phyloP scores from a whole-genome alignment of 1,284 basidiomycete genomes.

The Schizopora paradoxa region DNA sequence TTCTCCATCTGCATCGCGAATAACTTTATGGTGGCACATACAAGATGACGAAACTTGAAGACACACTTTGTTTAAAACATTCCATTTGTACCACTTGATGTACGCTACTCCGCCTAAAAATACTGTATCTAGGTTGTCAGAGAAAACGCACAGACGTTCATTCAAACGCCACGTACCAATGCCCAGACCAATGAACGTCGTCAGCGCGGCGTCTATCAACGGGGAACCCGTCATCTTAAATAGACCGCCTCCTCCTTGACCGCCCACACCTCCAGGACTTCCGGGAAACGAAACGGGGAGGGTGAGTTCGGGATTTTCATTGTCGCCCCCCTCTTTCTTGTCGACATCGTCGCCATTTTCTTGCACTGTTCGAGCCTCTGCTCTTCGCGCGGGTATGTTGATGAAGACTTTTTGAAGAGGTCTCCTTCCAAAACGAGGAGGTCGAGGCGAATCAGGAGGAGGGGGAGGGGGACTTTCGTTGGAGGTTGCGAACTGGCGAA shows the following conservation, averaged over 20 bases:
- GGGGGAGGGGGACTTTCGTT: too few relatives aligned
- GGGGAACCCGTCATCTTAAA: constrained; percentile 17
- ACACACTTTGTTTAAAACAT: constrained; percentile 68
- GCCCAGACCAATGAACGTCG: constrained; percentile 53
- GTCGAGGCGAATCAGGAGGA: too few relatives aligned
- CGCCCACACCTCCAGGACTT: constrained; percentile 11
- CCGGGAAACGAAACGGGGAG: constrained; percentile 15
- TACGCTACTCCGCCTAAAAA: constrained; percentile 71
- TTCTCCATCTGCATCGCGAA: constrained; percentile 45
- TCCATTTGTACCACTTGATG: constrained; percentile 73
- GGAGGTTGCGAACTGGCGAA: too few relatives aligned
- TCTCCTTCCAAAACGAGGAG: too few relatives aligned
- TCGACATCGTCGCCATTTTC: too few relatives aligned
- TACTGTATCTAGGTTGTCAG: constrained; percentile 32
- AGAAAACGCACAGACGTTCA: constrained; percentile 6
- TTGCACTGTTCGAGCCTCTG: too few relatives aligned
- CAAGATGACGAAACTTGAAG: constrained; percentile 20
- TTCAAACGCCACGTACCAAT: constrained; percentile 40
- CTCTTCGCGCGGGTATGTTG: too few relatives aligned
- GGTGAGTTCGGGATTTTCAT: constrained; percentile 8
- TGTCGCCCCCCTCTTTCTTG: not conserved
- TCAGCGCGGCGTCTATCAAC: constrained; percentile 49
- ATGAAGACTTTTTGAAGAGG: too few relatives aligned
- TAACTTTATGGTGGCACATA: constrained; percentile 2
- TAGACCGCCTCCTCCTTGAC: constrained; percentile 14